Evolutionary conservation across 2,329 filamentous ascomycete species (phyloP).

Genomic region (Cladorrhinum sp.): DNA sequence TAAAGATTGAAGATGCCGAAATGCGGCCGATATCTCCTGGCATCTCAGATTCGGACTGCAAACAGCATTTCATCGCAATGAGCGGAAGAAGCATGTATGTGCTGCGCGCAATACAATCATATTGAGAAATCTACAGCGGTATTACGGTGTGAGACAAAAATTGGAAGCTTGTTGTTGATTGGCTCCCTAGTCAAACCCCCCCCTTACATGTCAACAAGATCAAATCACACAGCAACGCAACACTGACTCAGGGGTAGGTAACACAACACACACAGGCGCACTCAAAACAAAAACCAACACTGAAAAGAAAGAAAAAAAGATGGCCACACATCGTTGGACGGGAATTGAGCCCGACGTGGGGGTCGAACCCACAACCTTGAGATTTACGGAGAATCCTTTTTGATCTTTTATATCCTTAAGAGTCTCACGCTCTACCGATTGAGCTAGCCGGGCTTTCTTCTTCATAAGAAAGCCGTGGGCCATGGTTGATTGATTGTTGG

Average conservation of each 20-base stretch:
- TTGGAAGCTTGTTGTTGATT: no score
- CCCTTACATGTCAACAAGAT: no score
- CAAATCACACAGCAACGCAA: no score
- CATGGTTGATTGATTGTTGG: not conserved
- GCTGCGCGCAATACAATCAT: no score
- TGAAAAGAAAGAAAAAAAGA: not conserved
- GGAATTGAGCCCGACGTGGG: constrained; percentile 10
- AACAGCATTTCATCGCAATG: no score
- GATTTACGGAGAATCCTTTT: constrained; percentile 5
- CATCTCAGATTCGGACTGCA: no score
- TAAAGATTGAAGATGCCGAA: not conserved
- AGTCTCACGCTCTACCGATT: constrained; percentile 74
- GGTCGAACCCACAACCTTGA: constrained; percentile 11
- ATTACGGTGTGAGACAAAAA: no score
- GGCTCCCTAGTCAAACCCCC: no score
- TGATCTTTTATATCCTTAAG: constrained; percentile 52
- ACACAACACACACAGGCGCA: no score
- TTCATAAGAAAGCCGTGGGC: not conserved
- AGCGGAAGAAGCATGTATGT: no score
- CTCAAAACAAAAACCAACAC: not conserved
- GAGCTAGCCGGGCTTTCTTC: constrained; percentile 59
- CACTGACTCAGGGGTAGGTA: no score
- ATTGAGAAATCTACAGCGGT: no score
- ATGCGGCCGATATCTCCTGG: not conserved
- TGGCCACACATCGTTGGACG: constrained; percentile 3